Percentiles rank a stretch among this genome's conserved stretches.
phyloP scores from a whole-genome alignment of 345 rosid genomes.

The rapeseed (Brassica napus) region DNA sequence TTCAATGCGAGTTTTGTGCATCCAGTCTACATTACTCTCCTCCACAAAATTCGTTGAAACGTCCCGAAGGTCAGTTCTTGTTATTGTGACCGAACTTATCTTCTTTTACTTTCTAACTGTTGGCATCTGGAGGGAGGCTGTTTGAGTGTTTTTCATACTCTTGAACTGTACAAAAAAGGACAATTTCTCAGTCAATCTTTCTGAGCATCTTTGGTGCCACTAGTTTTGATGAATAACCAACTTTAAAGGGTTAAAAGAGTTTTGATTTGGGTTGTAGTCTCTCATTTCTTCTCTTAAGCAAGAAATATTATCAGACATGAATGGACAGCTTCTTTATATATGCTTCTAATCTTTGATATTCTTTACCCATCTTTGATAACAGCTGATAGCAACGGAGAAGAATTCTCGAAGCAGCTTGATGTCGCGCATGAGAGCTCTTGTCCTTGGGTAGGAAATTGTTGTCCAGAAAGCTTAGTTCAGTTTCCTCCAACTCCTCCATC shows the following conservation, averaged over 20 bases:
- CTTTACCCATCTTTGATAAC: slow-evolving; percentile 23
- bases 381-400: slow-evolving; percentile 62
- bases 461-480: slow-evolving; percentile 96
- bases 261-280: neutral
- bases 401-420: slow-evolving; percentile 88
- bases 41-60: slow-evolving; percentile 21
- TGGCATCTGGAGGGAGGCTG: no score
- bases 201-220: neutral
- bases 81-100: neutral
- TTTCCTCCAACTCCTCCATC: slow-evolving; percentile 97
- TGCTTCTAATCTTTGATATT: slow-evolving; percentile 1
- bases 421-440: slow-evolving; percentile 73
- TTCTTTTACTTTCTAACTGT: neutral
- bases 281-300: slow-evolving; percentile 7
- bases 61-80: slow-evolving; percentile 34
- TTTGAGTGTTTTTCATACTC: no score
- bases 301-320: neutral
- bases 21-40: slow-evolving; percentile 34
- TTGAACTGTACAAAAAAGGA: no score
- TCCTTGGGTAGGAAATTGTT: slow-evolving; percentile 88
- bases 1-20: slow-evolving; percentile 40
- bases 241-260: neutral
- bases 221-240: neutral
- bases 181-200: no score
- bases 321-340: no score